phyloP scores from a whole-genome alignment of 257 asterid genomes.

The Nicotiana attenuata region DNA sequence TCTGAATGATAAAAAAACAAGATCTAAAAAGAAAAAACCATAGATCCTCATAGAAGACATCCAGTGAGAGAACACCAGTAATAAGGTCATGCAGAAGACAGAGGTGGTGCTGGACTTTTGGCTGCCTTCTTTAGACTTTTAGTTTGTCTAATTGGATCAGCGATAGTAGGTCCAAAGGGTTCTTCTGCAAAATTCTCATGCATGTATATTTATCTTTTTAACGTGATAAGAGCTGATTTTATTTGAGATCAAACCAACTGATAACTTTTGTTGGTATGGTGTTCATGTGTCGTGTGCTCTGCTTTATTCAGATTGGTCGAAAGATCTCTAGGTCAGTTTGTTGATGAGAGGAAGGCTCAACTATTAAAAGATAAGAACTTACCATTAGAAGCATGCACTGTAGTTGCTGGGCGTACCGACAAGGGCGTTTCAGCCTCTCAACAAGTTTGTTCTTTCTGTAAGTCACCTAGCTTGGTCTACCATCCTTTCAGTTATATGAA shows the following conservation, averaged over 20 bases:
- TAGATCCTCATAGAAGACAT: not conserved
- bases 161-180: not conserved
- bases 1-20: not conserved
- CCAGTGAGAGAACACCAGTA: not conserved
- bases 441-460: conserved; percentile 97
- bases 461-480: conserved; percentile 24
- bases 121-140: not conserved
- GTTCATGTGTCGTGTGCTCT: not conserved
- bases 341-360: conserved; percentile 72
- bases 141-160: not conserved
- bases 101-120: conserved; percentile 1
- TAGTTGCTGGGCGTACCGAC: conserved; percentile 96
- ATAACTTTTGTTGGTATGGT: not conserved
- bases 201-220: not conserved
- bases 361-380: conserved; percentile 66
- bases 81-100: not conserved
- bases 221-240: not conserved
- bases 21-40: not conserved
- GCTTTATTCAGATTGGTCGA: conserved; percentile 58
- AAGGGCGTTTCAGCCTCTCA: conserved; percentile 92
- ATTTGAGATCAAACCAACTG: not conserved
- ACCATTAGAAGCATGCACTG: conserved; percentile 68
- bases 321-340: conserved; percentile 70
- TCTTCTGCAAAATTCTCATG: not conserved
- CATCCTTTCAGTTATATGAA: conserved; percentile 2